phyloP scores from a whole-genome alignment of 179 eudicot species.

The Beta corolliflora region DNA sequence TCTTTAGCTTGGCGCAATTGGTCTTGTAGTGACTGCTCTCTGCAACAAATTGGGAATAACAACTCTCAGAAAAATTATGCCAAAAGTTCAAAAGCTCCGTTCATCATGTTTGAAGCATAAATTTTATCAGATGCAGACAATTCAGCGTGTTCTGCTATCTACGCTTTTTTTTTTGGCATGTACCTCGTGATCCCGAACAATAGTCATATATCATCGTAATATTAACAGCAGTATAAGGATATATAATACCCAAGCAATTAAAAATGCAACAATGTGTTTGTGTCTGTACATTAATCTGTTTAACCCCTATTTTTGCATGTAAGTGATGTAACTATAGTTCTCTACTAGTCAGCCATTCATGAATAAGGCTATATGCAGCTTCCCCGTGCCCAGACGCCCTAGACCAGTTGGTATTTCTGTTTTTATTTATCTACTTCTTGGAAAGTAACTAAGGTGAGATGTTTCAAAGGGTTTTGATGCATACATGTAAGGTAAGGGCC shows the following conservation, averaged over 20 bases:
- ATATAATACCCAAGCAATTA: neutral
- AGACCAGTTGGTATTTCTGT: neutral
- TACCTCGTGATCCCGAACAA: neutral
- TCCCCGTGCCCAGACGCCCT: neutral
- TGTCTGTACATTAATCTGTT: neutral
- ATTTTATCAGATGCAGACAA: neutral
- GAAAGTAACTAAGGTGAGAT: neutral
- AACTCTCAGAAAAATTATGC: slow-evolving; percentile 5
- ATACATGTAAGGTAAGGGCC: neutral
- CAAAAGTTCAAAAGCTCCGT: neutral
- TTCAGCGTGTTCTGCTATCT: neutral
- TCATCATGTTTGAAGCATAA: neutral
- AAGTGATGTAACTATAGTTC: neutral
- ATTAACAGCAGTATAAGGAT: neutral
- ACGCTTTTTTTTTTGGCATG: neutral
- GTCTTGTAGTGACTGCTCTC: slow-evolving; percentile 90
- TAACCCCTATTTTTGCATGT: neutral
- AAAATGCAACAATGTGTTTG: neutral
- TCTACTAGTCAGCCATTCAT: neutral
- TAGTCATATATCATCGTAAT: neutral
- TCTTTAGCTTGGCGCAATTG: slow-evolving; percentile 95
- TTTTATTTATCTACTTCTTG: neutral
- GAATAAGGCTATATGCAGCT: neutral
- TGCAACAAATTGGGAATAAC: slow-evolving; percentile 43
- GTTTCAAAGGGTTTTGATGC: neutral